Percentiles rank a stretch among this genome's conserved stretches.
These are phyloP conservation scores for Triadica sebifera DNA, from an alignment of 345 rosid genomes.

Conservation along the genomic window DNA sequence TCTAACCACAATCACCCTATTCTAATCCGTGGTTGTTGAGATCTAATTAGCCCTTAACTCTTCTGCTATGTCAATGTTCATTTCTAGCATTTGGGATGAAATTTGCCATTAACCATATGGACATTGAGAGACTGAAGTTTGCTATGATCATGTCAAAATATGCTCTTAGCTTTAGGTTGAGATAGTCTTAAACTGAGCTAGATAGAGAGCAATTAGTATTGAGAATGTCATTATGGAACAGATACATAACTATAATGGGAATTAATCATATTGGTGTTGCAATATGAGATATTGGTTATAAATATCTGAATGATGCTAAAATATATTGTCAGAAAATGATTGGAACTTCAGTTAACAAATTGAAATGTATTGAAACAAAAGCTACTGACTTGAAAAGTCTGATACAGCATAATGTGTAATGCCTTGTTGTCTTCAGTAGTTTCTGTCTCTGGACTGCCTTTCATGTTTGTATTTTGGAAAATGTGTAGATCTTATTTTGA, in stretches of 20 bases:
- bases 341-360: not conserved
- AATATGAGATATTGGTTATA: not conserved
- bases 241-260: not conserved
- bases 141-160: not conserved
- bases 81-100: not conserved
- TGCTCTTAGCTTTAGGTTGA: not conserved
- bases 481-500: not conserved
- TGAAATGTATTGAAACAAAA: not conserved
- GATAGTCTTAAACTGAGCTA: not conserved
- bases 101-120: not conserved
- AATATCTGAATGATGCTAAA: not conserved
- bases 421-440: not conserved
- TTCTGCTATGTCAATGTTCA: too few species aligned
- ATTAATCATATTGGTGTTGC: not conserved
- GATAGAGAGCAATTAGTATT: too few species aligned
- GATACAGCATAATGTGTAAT: not conserved
- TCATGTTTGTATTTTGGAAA: not conserved
- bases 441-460: not conserved
- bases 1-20: too few species aligned
- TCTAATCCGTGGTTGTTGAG: too few species aligned
- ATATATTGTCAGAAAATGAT: too few species aligned
- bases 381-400: not conserved
- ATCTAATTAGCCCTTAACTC: too few species aligned
- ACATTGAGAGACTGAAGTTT: not conserved
- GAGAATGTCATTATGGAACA: not conserved